phyloP scores from a whole-genome alignment of 805 yeast genomes.

The Tanozyma kutaoensis region DNA sequence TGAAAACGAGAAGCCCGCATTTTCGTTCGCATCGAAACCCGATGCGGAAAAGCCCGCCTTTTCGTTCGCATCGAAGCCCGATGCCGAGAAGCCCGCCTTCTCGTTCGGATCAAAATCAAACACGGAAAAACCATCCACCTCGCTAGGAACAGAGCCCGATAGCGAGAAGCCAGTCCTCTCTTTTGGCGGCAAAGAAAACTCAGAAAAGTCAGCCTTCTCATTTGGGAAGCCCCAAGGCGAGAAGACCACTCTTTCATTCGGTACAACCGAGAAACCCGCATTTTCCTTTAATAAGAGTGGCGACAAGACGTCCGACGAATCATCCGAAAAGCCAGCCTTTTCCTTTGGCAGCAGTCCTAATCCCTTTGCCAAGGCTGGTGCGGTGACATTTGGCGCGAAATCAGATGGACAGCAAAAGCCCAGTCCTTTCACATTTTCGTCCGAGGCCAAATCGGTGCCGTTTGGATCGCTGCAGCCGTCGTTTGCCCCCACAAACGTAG shows the following conservation, averaged over 20 bases:
- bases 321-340: constrained; percentile 2
- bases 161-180: constrained; percentile 4
- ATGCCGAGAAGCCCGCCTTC: constrained; percentile 2
- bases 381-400: no score
- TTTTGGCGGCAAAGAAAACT: constrained; percentile 6
- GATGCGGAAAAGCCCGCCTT: not conserved
- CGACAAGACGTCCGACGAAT: constrained; percentile 11
- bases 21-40: not conserved
- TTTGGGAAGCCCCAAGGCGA: constrained; percentile 7
- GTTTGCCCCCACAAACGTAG: no score
- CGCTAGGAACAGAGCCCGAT: constrained; percentile 1
- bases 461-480: no score
- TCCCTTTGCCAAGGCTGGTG: no score
- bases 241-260: not conserved
- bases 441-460: constrained; percentile 6
- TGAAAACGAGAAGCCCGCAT: not conserved
- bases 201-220: constrained; percentile 10
- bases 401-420: no score
- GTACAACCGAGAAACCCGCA: constrained; percentile 9
- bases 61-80: not conserved
- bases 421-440: no score
- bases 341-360: constrained; percentile 8
- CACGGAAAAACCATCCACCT: no score
- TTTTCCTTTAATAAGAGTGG: constrained; percentile 9
- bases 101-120: not conserved